These are phyloP conservation scores for Furcasterigmium sp. DNA, from an alignment of 2,329 filamentous ascomycete genomes.

Conservation along the genomic window DNA sequence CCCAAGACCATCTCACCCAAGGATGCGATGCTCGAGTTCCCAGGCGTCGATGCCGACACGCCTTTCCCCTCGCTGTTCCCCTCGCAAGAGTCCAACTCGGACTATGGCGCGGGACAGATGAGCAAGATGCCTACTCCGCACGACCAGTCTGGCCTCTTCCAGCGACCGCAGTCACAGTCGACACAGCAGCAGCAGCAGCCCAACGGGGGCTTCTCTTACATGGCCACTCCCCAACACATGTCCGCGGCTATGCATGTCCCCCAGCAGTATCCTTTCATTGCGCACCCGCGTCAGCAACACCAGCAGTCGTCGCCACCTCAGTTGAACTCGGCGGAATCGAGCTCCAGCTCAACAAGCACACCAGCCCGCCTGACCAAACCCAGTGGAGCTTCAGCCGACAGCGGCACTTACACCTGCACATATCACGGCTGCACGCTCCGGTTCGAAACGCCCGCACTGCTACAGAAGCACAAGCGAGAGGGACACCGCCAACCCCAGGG, in stretches of 20 bases:
- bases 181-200: constrained; percentile 15
- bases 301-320: constrained; percentile 29
- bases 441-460: constrained; percentile 79
- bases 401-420: constrained; percentile 92
- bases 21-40: constrained; percentile 82
- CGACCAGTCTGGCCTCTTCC: constrained; percentile 9
- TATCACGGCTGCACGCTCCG: constrained; percentile 86
- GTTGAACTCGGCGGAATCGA: constrained; percentile 38
- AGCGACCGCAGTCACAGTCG: background rate
- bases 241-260: constrained; percentile 19
- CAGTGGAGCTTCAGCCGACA: constrained; percentile 61
- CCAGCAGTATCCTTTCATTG: constrained; percentile 38
- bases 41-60: constrained; percentile 65
- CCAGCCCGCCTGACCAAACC: constrained; percentile 44
- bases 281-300: constrained; percentile 22
- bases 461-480: constrained; percentile 95
- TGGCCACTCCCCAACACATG: constrained; percentile 25
- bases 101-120: constrained; percentile 34
- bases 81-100: constrained; percentile 39
- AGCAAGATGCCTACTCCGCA: constrained; percentile 24
- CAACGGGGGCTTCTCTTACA: constrained; percentile 15
- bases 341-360: constrained; percentile 23
- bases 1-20: constrained; percentile 93
- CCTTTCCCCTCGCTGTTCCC: constrained; percentile 68
- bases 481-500: constrained; percentile 73